Base-by-base conservation (phyloP, 345 rosid genomes). In the Heritiera fomes region DNA sequence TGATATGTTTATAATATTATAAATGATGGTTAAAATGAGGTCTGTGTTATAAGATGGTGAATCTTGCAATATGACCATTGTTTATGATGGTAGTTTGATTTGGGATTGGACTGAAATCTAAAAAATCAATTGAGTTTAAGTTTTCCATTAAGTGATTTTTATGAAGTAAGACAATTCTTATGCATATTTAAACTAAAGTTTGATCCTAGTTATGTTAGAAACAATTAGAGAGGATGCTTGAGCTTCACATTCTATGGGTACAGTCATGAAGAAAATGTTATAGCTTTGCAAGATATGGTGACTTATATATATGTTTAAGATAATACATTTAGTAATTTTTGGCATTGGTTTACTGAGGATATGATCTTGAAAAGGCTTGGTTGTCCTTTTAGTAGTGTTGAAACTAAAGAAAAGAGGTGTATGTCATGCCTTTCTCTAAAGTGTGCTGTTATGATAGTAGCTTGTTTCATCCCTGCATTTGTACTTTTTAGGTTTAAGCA, bases 231-330 rank as follows among this genome's bases (percentile, higher is more conserved):
- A 69, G 47, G 73, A 46, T 69, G 73, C 32, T 69, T 69, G 32
- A 46, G 56, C 11, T 1, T 7, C 47, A 12, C 55, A 47, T 69
- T 7, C 3, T 2, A 34, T 34, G 38, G 38, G 38, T 34, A 34
- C 38, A 34, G 38, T 69, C 40, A 23, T 46, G 73, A 69, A 69
- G 73, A 46, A 69, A 47, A 46, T 7, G 73, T 20, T 46, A 46
- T 1, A 52, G 56, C 4, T 17, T 10, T n/a, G 13, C 62, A 20
- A 58, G 20, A 58, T 4, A 8, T n/a, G 30, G 62, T 8, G 30
- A 17, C 3, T 58, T 18, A 56, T 45, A 12, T 47, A 28, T 28
- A 47, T 47, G 58, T 70, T 46, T 49, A 50, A 20, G 59, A 49
- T 18, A 14, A 71, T 50, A 71, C 30, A 46, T 43, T 43, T 40